These are phyloP conservation scores for Lepidium campestre DNA, from an alignment of 441 rosid species.

Conservation along the genomic window DNA sequence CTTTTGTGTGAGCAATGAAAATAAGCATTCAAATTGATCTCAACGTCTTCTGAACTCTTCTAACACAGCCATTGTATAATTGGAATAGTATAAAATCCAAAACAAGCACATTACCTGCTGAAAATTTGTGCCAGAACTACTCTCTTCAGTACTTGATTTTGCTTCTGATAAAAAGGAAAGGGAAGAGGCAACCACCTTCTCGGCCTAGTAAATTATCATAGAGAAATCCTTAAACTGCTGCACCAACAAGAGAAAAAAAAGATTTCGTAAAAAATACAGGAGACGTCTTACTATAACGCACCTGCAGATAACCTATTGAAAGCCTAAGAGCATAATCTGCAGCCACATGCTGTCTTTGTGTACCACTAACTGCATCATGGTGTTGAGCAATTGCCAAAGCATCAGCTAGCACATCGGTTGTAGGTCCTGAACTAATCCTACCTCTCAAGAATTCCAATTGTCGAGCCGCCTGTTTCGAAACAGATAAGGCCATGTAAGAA, in stretches of 20 bases:
- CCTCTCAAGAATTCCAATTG: slow-evolving; percentile 67
- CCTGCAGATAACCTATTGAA: slow-evolving; percentile 62
- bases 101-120: slow-evolving; percentile 53
- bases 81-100: background rate
- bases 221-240: slow-evolving; percentile 8
- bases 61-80: background rate
- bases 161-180: slow-evolving; percentile 50
- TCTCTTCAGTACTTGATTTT: slow-evolving; percentile 37
- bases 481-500: slow-evolving; percentile 1
- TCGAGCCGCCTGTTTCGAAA: slow-evolving; percentile 48
- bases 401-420: slow-evolving; percentile 50
- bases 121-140: slow-evolving; percentile 37
- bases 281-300: slow-evolving; percentile 22
- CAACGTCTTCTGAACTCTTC: background rate
- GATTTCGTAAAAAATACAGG: background rate
- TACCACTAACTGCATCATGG: slow-evolving; percentile 77
- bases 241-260: background rate
- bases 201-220: slow-evolving; percentile 44
- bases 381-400: slow-evolving; percentile 76
- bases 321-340: slow-evolving; percentile 72
- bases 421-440: slow-evolving; percentile 44
- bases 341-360: slow-evolving; percentile 73
- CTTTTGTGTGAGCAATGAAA: background rate
- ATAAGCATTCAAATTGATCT: background rate
- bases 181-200: slow-evolving; percentile 60